Percentiles rank a stretch among this genome's conserved stretches.
phyloP scores from a whole-genome alignment of 2,329 filamentous ascomycete species.

The Claviceps sp. region DNA sequence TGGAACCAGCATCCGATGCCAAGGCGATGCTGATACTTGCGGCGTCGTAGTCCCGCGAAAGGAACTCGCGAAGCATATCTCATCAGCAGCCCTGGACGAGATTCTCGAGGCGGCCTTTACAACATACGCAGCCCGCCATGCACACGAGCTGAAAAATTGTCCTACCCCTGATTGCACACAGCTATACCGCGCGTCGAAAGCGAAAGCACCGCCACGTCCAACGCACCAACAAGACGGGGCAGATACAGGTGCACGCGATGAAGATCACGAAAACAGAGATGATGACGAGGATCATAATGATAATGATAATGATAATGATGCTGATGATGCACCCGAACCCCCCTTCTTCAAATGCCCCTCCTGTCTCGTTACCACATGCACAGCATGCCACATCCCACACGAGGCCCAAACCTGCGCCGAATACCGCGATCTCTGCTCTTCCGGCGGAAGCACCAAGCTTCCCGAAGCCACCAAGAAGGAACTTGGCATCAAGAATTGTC shows the following conservation, averaged over 20 bases:
- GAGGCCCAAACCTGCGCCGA: constrained; percentile 20
- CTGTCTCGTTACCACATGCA: constrained; percentile 23
- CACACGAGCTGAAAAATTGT: constrained; percentile 23
- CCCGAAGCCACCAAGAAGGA: constrained; percentile 18
- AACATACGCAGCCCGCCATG: constrained; percentile 19
- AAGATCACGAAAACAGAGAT: no score
- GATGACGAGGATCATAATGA: no score
- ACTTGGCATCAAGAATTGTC: constrained; percentile 27
- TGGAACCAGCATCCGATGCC: constrained; percentile 11
- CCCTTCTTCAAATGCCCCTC: constrained; percentile 19
- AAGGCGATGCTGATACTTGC: constrained; percentile 15
- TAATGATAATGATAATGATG: no score
- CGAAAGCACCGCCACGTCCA: background rate
- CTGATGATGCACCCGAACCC: background rate
- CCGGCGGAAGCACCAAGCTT: constrained; percentile 11
- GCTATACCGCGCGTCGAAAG: constrained; percentile 22
- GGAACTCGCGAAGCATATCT: constrained; percentile 17
- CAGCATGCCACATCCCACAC: constrained; percentile 22
- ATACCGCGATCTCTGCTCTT: constrained; percentile 13
- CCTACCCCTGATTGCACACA: constrained; percentile 29
- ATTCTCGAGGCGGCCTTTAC: constrained; percentile 24
- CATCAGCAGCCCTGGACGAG: constrained; percentile 19
- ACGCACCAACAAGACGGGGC: background rate
- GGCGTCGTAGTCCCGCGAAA: constrained; percentile 9
- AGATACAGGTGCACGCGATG: background rate